Evolutionary conservation across 2,329 filamentous ascomycete genomes (phyloP).

Genomic region (Cercospora nicotianae): DNA sequence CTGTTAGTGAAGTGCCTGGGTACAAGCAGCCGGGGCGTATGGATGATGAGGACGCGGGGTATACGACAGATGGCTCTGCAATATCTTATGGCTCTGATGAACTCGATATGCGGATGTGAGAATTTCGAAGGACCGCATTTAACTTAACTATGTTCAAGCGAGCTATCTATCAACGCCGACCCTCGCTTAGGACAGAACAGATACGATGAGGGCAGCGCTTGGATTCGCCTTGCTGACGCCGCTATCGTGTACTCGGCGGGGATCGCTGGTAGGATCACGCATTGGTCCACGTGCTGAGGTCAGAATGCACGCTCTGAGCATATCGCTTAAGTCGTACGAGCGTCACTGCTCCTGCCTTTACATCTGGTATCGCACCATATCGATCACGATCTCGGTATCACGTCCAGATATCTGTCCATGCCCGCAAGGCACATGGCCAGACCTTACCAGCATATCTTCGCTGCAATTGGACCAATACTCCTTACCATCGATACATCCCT

Average conservation of each 20-base stretch:
- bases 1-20: no score
- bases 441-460: neutral
- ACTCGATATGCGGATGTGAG: neutral
- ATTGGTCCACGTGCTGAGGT: neutral
- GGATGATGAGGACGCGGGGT: constrained; percentile 12
- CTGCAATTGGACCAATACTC: neutral
- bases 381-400: neutral
- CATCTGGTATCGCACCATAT: neutral
- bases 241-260: neutral
- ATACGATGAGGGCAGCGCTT: neutral
- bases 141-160: no score
- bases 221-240: neutral
- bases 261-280: neutral
- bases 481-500: neutral
- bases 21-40: constrained; percentile 3
- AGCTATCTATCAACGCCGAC: no score
- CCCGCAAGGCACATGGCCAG: neutral
- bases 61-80: constrained; percentile 11
- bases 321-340: neutral
- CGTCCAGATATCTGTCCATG: neutral
- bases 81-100: constrained; percentile 9
- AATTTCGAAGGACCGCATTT: no score
- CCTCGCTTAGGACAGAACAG: neutral
- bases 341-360: neutral
- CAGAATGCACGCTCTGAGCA: neutral